Evolutionary conservation across 2,329 filamentous ascomycete species (phyloP).

Genomic region (Aspergillus sp.): DNA sequence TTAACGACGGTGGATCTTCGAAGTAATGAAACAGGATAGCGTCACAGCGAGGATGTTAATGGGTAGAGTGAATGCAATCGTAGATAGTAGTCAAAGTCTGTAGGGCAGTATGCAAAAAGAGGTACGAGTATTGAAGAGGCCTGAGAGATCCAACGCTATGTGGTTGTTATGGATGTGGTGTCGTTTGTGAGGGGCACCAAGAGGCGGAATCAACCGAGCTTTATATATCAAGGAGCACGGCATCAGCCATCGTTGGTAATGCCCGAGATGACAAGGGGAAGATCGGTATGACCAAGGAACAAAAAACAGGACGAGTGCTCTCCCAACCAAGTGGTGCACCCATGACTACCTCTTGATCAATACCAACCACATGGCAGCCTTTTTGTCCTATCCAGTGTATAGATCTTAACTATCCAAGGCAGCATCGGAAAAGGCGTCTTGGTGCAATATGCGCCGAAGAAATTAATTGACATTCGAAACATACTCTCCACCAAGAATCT

Average conservation of each 20-base stretch:
- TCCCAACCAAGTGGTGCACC: not conserved
- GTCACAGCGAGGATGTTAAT: not conserved
- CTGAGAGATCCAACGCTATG: not conserved
- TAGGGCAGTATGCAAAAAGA: not conserved
- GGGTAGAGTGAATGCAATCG: not conserved
- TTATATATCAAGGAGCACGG: not conserved
- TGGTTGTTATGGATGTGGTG: not conserved
- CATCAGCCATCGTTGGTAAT: not conserved
- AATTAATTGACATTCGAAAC: conserved; percentile 1
- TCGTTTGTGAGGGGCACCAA: not conserved
- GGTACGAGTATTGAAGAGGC: not conserved
- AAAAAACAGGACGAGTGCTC: not conserved
- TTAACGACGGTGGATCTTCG: not conserved
- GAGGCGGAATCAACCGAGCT: not conserved
- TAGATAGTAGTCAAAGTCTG: not conserved
- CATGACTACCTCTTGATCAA: not conserved
- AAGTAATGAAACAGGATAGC: too few species aligned
- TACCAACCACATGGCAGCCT: not conserved
- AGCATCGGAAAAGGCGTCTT: not conserved
- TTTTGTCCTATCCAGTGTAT: not conserved
- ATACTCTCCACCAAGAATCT: not conserved
- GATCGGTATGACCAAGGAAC: not conserved
- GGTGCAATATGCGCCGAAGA: not conserved
- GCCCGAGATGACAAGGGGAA: not conserved
- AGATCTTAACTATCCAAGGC: not conserved